Percentiles rank a stretch among this genome's conserved stretches.
Conservation (phyloP, 176 grass and related monocot species). For the Triticum monococcum region DNA sequence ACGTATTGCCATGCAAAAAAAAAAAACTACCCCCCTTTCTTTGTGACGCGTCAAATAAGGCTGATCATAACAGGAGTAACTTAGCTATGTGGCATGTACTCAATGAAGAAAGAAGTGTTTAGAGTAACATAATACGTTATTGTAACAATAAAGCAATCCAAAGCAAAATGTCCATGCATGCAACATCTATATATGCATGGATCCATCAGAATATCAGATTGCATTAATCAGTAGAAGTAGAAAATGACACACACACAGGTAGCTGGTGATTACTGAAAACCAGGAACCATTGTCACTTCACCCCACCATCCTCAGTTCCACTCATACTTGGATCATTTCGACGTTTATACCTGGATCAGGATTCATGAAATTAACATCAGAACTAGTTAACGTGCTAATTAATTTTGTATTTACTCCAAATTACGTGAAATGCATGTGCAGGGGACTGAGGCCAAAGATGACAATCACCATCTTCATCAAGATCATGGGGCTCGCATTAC, state of each 20-base stretch:
- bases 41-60: neutral
- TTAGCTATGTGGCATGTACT: too few relatives aligned
- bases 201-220: neutral
- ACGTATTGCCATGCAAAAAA: too few relatives aligned
- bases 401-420: neutral
- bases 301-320: neutral
- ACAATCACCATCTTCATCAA: constrained; percentile 28
- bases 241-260: neutral
- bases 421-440: neutral
- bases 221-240: neutral
- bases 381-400: neutral
- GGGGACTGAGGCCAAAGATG: too few relatives aligned
- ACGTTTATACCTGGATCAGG: too few relatives aligned
- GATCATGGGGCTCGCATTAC: constrained; percentile 50
- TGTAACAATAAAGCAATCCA: too few relatives aligned
- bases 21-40: neutral
- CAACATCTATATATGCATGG: neutral
- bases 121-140: too few relatives aligned
- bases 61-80: too few relatives aligned
- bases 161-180: neutral
- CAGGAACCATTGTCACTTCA: neutral
- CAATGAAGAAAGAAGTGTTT: too few relatives aligned
- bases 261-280: neutral
- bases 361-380: too few relatives aligned
- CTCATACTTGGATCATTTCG: too few relatives aligned